These are phyloP conservation scores for Capronia coronata DNA, from an alignment of 2,329 filamentous ascomycete species.

Conservation along the genomic window DNA sequence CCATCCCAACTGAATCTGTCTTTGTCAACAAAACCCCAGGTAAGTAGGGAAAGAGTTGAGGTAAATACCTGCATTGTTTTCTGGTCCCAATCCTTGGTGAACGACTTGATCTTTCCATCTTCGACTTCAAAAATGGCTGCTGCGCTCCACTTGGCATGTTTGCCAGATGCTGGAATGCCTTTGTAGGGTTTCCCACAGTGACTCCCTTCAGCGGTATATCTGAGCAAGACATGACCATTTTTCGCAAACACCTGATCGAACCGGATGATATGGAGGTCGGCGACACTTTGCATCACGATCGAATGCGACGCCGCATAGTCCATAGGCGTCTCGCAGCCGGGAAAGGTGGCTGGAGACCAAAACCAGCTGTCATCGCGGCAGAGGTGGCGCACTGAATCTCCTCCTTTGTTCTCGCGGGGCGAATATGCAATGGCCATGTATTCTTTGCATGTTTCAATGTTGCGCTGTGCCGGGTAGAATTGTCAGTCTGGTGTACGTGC, in stretches of 20 bases:
- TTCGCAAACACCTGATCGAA: conserved; percentile 37
- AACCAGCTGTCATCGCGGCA: conserved; percentile 33
- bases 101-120: conserved; percentile 34
- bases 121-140: conserved; percentile 37
- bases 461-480: conserved; percentile 11
- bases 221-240: conserved; percentile 33
- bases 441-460: conserved; percentile 34
- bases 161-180: conserved; percentile 33
- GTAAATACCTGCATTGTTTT: conserved; percentile 27
- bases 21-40: background rate
- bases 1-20: conserved; percentile 27
- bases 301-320: conserved; percentile 37
- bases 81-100: conserved; percentile 37
- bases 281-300: conserved; percentile 34
- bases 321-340: conserved; percentile 34
- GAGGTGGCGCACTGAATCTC: conserved; percentile 33
- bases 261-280: conserved; percentile 34
- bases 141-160: conserved; percentile 35
- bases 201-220: conserved; percentile 36
- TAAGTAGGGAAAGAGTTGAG: background rate
- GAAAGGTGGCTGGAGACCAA: conserved; percentile 36
- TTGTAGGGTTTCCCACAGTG: conserved; percentile 35
- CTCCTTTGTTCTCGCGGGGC: conserved; percentile 34
- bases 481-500: background rate
- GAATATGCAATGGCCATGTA: conserved; percentile 38